Conservation (phyloP, 2,329 filamentous ascomycete species). For the Fusarium pseudoanthophilum region DNA sequence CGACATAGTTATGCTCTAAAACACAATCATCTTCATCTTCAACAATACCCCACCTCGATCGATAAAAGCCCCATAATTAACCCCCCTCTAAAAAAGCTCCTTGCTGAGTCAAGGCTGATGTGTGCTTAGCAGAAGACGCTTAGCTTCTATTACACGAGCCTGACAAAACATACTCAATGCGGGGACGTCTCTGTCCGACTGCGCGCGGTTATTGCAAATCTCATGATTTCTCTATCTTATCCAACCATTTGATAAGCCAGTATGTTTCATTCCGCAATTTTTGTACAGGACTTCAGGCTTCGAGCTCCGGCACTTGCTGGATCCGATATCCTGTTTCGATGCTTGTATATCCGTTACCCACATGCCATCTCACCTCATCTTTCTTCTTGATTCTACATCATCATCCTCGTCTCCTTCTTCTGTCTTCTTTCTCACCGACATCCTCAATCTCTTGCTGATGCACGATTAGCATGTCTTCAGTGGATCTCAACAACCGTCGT, state of each 20-base stretch:
- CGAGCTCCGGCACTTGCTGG: not conserved
- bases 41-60: slow-evolving; percentile 16
- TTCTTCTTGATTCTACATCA: slow-evolving; percentile 8
- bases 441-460: slow-evolving; percentile 3
- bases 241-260: slow-evolving; percentile 40
- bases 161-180: slow-evolving; percentile 45
- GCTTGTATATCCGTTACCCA: slow-evolving; percentile 16
- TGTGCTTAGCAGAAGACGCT: slow-evolving; percentile 28
- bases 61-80: slow-evolving; percentile 1
- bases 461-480: not conserved
- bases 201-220: slow-evolving; percentile 33
- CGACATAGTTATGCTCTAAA: not conserved
- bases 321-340: not conserved
- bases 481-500: slow-evolving; percentile 13
- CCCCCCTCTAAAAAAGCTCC: not conserved
- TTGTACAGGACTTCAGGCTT: not conserved
- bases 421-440: slow-evolving; percentile 29
- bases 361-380: not conserved
- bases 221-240: slow-evolving; percentile 36
- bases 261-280: not conserved
- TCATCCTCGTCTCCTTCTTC: not conserved
- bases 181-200: slow-evolving; percentile 2
- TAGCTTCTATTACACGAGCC: slow-evolving; percentile 45
- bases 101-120: slow-evolving; percentile 39
- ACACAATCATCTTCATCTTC: not conserved